Percentiles rank a stretch among this genome's conserved stretches.
Evolutionary conservation across 768 basidiomycete genomes (phyloP).

Genomic region (Artomyces pyxidatus): DNA sequence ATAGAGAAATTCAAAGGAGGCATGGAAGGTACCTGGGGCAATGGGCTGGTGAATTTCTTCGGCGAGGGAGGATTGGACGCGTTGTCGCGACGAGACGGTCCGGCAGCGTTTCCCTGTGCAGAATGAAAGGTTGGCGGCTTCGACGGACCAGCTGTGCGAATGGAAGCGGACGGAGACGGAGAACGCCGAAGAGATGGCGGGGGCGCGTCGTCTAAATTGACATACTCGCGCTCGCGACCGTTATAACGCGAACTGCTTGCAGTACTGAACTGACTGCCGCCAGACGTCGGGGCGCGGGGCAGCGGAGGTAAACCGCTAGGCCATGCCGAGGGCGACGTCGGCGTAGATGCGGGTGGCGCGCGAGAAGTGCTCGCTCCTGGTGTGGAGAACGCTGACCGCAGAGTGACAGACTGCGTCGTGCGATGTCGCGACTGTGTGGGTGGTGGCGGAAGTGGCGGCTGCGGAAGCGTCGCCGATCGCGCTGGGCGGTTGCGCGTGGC

Average conservation of each 20-base stretch:
- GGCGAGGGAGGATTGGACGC: constrained; percentile 15
- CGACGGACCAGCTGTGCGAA: background rate
- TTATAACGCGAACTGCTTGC: constrained; percentile 1
- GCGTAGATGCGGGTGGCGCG: constrained; percentile 5
- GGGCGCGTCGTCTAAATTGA: constrained; percentile 16
- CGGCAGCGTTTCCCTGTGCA: background rate
- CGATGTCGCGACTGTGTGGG: constrained; percentile 3
- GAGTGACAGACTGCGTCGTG: constrained; percentile 9
- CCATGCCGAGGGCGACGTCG: constrained; percentile 14
- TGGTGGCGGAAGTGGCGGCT: constrained; percentile 1
- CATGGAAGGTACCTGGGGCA: background rate
- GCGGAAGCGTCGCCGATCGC: constrained; percentile 12
- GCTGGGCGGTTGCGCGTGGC: constrained; percentile 7
- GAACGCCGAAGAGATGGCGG: constrained; percentile 16
- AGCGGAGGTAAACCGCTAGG: constrained; percentile 7
- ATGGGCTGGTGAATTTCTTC: constrained; percentile 3
- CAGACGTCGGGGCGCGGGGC: constrained; percentile 7
- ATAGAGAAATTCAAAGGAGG: background rate
- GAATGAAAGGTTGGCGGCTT: background rate
- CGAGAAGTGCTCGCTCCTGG: constrained; percentile 1
- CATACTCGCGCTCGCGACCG: constrained; percentile 8
- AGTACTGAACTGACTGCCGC: background rate
- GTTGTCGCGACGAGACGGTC: constrained; percentile 1
- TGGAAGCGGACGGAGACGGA: constrained; percentile 4
- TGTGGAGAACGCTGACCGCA: background rate